Evolutionary conservation across 495 filamentous ascomycete species (phyloP).

Genomic region (Penicillium tannophilum): DNA sequence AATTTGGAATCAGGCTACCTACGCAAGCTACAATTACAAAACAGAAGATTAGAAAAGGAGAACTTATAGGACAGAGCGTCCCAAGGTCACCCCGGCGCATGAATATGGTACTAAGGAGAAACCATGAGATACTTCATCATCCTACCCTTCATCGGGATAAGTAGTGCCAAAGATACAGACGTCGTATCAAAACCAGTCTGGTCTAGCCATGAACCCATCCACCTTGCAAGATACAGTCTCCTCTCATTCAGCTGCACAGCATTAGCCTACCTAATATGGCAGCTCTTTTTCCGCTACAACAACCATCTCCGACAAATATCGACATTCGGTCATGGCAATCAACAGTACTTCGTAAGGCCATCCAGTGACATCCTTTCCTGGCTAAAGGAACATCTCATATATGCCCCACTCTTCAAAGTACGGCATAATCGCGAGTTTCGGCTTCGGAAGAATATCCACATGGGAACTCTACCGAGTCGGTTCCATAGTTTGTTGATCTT

Average conservation of each 20-base stretch:
- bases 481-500: slow-evolving; percentile 75
- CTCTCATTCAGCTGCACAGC: slow-evolving; percentile 53
- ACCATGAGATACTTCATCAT: background rate
- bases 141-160: background rate
- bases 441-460: slow-evolving; percentile 72
- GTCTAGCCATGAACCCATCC: background rate
- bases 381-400: slow-evolving; percentile 78
- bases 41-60: too few species aligned
- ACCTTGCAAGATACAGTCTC: slow-evolving; percentile 42
- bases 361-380: slow-evolving; percentile 52
- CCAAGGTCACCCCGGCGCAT: background rate
- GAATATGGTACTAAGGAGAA: background rate
- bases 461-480: slow-evolving; percentile 84
- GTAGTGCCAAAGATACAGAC: background rate
- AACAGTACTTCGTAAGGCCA: slow-evolving; percentile 57
- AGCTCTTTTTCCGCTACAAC: slow-evolving; percentile 51
- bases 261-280: slow-evolving; percentile 53
- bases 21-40: too few species aligned
- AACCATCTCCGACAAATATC: slow-evolving; percentile 71
- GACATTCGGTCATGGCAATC: slow-evolving; percentile 70
- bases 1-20: too few species aligned
- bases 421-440: slow-evolving; percentile 87
- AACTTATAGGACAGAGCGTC: too few species aligned
- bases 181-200: background rate
- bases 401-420: slow-evolving; percentile 78